A percentile compares a stretch with the other conserved stretches of the same genome.
Evolutionary conservation across 2,329 filamentous ascomycete species (phyloP).

Genomic region (Talaromyces sp.): DNA sequence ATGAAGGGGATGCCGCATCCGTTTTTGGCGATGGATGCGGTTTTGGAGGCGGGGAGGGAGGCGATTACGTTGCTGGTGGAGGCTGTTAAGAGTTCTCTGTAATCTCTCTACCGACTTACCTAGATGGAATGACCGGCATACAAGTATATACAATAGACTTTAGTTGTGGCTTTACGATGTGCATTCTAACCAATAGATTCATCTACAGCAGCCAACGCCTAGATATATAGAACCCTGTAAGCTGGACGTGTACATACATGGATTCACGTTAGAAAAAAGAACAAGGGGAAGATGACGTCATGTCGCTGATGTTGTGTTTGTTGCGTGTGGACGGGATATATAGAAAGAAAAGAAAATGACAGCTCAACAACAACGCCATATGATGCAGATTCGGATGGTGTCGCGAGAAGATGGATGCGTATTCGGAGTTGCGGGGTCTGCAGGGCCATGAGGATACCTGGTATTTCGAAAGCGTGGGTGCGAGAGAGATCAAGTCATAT

Average conservation of each 20-base stretch:
- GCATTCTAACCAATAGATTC: background rate
- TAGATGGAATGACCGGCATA: background rate
- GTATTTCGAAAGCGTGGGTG: background rate
- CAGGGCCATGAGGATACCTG: background rate
- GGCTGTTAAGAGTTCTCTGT: slow-evolving; percentile 21
- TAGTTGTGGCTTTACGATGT: background rate
- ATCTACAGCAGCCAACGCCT: slow-evolving; percentile 11
- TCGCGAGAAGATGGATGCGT: background rate
- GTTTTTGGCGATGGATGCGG: slow-evolving; percentile 58
- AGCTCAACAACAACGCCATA: slow-evolving; percentile 15
- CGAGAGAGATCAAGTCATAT: slow-evolving; percentile 11
- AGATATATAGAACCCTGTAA: slow-evolving; percentile 11
- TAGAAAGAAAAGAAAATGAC: background rate
- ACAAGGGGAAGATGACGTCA: background rate
- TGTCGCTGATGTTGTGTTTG: background rate
- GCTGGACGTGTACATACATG: slow-evolving; percentile 3
- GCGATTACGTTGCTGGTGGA: slow-evolving; percentile 50
- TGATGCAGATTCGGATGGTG: slow-evolving; percentile 13
- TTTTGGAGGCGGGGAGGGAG: slow-evolving; percentile 49
- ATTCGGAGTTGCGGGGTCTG: background rate
- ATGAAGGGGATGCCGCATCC: slow-evolving; percentile 58
- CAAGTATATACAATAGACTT: background rate
- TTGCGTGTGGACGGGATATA: background rate
- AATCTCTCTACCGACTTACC: background rate
- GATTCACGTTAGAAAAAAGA: background rate